Percentiles rank a stretch among this genome's conserved stretches.
phyloP scores from a whole-genome alignment of 2,329 filamentous ascomycete species.

The Penicillium occitanis region DNA sequence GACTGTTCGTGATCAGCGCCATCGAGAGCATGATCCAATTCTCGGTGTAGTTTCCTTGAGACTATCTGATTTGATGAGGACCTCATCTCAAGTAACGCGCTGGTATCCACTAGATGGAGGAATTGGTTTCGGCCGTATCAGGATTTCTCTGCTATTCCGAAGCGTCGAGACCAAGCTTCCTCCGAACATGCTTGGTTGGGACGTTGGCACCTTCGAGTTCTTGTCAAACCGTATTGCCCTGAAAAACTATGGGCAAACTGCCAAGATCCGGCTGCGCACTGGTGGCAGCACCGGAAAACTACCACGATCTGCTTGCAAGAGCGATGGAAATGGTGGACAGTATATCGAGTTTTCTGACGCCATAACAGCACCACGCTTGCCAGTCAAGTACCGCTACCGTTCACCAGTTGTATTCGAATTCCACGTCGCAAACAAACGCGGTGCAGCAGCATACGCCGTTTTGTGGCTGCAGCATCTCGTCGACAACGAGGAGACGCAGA shows the following conservation, averaged over 20 bases:
- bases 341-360: constrained; percentile 59
- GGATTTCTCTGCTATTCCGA: constrained; percentile 86
- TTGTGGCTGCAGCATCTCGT: constrained; percentile 84
- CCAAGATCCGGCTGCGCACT: constrained; percentile 75
- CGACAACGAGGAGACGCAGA: constrained; percentile 73
- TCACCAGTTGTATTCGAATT: constrained; percentile 90
- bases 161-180: constrained; percentile 83
- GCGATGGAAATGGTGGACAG: constrained; percentile 58
- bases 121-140: constrained; percentile 84
- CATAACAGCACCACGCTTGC: constrained; percentile 64
- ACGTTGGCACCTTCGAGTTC: constrained; percentile 93
- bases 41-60: constrained; percentile 88
- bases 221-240: constrained; percentile 68
- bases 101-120: constrained; percentile 98
- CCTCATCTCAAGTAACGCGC: constrained; percentile 78
- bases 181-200: constrained; percentile 85
- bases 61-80: constrained; percentile 82
- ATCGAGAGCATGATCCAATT: constrained; percentile 91
- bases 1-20: constrained; percentile 81
- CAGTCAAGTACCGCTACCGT: constrained; percentile 86
- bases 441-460: constrained; percentile 71
- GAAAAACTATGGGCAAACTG: constrained; percentile 59
- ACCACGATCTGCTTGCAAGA: constrained; percentile 60
- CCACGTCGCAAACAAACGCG: constrained; percentile 66
- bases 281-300: constrained; percentile 78